phyloP scores from a whole-genome alignment of 2,329 filamentous ascomycete genomes.

The Ceratocystis eucalypticola region DNA sequence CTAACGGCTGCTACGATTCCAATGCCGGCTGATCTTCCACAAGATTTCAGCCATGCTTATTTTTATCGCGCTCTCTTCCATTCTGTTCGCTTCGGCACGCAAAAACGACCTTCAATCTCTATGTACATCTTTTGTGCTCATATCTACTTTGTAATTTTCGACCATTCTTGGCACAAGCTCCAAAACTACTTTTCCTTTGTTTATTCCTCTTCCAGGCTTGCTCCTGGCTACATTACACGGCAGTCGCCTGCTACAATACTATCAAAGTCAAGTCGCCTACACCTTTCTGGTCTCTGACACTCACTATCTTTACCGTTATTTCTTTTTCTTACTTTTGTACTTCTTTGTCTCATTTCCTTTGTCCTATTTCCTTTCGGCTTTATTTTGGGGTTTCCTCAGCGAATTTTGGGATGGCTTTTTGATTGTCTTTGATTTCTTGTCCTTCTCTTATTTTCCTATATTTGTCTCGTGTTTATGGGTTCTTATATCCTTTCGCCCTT shows the following conservation, averaged over 20 bases:
- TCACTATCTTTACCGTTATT: not conserved
- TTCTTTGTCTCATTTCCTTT: conserved; percentile 3
- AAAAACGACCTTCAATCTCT: not conserved
- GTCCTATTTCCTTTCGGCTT: conserved; percentile 1
- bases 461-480: not conserved
- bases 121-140: not conserved
- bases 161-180: not conserved
- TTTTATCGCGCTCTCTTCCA: not conserved
- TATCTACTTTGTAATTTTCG: conserved; percentile 3
- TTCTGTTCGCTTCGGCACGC: not conserved
- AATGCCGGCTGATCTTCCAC: conserved; percentile 5
- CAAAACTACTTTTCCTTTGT: not conserved
- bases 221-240: not conserved
- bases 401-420: conserved; percentile 5
- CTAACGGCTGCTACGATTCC: conserved; percentile 17
- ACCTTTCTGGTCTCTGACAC: not conserved
- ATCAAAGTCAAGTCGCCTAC: not conserved
- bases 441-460: conserved; percentile 1
- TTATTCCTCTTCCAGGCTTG: not conserved
- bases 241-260: conserved; percentile 9
- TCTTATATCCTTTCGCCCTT: not conserved
- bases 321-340: not conserved
- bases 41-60: conserved; percentile 3
- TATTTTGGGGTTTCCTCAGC: not conserved
- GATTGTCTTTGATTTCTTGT: not conserved